Percentiles rank a stretch among this genome's conserved stretches.
Conservation (phyloP, 805 yeast species). For the Kodamaea laetipori region DNA sequence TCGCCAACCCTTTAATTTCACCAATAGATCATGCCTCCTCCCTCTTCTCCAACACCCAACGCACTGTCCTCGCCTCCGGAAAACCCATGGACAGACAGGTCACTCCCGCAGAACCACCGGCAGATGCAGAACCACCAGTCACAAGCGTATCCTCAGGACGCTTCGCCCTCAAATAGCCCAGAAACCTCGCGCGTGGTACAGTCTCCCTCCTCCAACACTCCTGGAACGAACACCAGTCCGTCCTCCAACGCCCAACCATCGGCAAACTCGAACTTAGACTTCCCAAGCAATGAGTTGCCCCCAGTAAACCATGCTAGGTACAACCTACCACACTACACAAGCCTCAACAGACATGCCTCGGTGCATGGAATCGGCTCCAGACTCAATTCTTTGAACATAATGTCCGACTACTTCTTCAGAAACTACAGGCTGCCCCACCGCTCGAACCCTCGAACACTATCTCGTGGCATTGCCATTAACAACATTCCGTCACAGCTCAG, state of each 20-base stretch:
- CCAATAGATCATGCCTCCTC: slow-evolving; percentile 10
- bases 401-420: slow-evolving; percentile 18
- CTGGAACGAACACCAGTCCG: background rate
- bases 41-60: slow-evolving; percentile 9
- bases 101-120: slow-evolving; percentile 4
- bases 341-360: slow-evolving; percentile 6
- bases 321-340: slow-evolving; percentile 4
- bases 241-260: slow-evolving; percentile 1
- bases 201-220: slow-evolving; percentile 4
- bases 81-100: background rate
- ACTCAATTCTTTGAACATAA: slow-evolving; percentile 16
- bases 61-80: background rate
- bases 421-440: slow-evolving; percentile 8
- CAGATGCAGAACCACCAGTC: background rate
- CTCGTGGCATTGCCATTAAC: slow-evolving; percentile 11
- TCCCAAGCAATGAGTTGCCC: slow-evolving; percentile 10
- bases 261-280: slow-evolving; percentile 4
- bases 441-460: slow-evolving; percentile 1
- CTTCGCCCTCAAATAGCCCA: slow-evolving; percentile 5
- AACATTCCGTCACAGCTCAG: slow-evolving; percentile 13
- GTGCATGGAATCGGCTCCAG: slow-evolving; percentile 14
- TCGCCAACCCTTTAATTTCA: background rate
- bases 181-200: slow-evolving; percentile 5
- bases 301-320: slow-evolving; percentile 8
- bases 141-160: background rate